Evolutionary conservation across 2,329 filamentous ascomycete genomes (phyloP).

Genomic region (Immersiporthe knoxdaviesiana): DNA sequence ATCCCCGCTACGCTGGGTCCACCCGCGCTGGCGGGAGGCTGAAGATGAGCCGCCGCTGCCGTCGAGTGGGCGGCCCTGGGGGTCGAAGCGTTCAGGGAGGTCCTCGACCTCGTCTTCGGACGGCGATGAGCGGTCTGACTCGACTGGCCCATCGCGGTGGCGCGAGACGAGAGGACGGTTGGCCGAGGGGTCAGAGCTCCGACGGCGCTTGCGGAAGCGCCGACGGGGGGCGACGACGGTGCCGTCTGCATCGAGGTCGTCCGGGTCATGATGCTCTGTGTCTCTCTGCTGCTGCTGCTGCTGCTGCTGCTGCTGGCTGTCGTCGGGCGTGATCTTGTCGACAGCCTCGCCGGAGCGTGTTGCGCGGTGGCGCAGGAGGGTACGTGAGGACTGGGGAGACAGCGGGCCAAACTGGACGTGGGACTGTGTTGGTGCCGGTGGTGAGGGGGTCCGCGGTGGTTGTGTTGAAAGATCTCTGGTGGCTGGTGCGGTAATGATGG

Average conservation of each 20-base stretch:
- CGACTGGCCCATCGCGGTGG: constrained; percentile 31
- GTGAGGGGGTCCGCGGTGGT: constrained; percentile 46
- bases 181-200: constrained; percentile 42
- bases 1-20: constrained; percentile 46
- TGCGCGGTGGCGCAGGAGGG: constrained; percentile 46
- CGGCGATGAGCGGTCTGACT: constrained; percentile 36
- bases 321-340: not conserved
- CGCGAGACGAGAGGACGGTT: constrained; percentile 38
- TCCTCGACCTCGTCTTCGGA: constrained; percentile 47
- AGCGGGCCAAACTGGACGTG: constrained; percentile 47
- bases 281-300: not conserved
- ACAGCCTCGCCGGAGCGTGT: constrained; percentile 14
- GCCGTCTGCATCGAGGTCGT: constrained; percentile 14
- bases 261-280: not conserved
- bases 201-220: constrained; percentile 31
- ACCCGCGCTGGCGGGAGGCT: constrained; percentile 25
- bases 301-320: not conserved
- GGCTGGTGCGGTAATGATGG: not conserved
- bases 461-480: constrained; percentile 25
- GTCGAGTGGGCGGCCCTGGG: constrained; percentile 46
- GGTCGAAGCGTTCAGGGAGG: constrained; percentile 53
- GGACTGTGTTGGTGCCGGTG: constrained; percentile 15
- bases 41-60: constrained; percentile 13
- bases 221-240: constrained; percentile 14
- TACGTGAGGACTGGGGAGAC: constrained; percentile 53